Percentiles rank a stretch among this genome's conserved stretches.
Evolutionary conservation across 2,329 filamentous ascomycete species (phyloP).

Genomic region (Gremmenia infestans): DNA sequence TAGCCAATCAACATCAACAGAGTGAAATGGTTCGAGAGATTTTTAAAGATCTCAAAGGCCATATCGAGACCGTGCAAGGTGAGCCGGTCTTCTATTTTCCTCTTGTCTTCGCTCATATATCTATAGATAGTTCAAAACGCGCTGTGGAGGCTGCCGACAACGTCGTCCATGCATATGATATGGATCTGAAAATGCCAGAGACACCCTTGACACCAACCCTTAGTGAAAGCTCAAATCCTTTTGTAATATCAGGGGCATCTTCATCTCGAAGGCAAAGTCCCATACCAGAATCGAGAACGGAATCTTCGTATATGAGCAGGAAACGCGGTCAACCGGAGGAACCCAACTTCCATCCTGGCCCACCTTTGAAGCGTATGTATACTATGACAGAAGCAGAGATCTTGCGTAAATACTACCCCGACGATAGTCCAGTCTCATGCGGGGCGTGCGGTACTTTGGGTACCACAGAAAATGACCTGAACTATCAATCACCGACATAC

Average conservation of each 20-base stretch:
- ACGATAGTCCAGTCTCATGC: conserved; percentile 6
- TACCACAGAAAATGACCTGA: not conserved
- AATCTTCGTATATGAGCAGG: conserved; percentile 6
- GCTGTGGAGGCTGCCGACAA: conserved; percentile 72
- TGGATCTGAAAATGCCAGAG: conserved; percentile 70
- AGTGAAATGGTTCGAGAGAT: conserved; percentile 47
- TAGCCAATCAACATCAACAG: conserved; percentile 47
- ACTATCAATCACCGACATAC: not conserved
- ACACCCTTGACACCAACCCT: conserved; percentile 38
- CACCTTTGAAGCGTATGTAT: conserved; percentile 26
- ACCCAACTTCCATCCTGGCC: conserved; percentile 17
- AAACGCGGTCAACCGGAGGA: conserved; percentile 23
- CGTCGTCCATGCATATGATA: conserved; percentile 69
- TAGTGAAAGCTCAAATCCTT: conserved; percentile 6
- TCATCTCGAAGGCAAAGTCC: not conserved
- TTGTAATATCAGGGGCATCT: not conserved
- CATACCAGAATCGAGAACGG: not conserved
- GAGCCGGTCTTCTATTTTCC: conserved; percentile 14
- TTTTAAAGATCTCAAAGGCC: conserved; percentile 59
- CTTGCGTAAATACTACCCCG: conserved; percentile 9
- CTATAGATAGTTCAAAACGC: conserved; percentile 60
- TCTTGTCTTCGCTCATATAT: conserved; percentile 1
- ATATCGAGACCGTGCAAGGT: conserved; percentile 68
- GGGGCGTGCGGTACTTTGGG: conserved; percentile 1
- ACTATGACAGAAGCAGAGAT: conserved; percentile 21